Evolutionary conservation across 2,329 filamentous ascomycete species (phyloP).

Genomic region (Calonectria pauciramosa): DNA sequence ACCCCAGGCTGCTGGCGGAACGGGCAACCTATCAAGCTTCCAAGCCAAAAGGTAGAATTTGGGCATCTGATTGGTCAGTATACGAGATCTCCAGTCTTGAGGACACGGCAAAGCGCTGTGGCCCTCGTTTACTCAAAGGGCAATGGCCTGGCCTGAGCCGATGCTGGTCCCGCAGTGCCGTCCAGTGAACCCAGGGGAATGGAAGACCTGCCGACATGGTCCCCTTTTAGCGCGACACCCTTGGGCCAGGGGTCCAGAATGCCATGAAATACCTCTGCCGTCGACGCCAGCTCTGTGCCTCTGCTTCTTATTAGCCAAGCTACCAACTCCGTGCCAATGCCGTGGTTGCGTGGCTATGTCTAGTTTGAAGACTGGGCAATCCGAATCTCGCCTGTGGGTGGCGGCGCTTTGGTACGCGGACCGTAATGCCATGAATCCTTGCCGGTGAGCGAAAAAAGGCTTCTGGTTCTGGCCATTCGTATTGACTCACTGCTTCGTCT

Average conservation of each 20-base stretch:
- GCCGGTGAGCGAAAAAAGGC: conserved; percentile 18
- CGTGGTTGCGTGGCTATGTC: conserved; percentile 19
- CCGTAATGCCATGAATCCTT: conserved; percentile 25
- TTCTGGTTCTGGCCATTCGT: conserved; percentile 25
- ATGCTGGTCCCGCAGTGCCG: conserved; percentile 36
- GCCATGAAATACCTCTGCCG: conserved; percentile 36
- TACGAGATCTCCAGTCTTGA: conserved; percentile 29
- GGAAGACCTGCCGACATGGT: conserved; percentile 35
- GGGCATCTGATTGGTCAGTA: conserved; percentile 28
- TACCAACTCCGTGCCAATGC: conserved; percentile 28
- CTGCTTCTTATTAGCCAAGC: conserved; percentile 20
- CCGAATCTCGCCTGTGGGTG: conserved; percentile 24
- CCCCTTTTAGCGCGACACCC: conserved; percentile 34
- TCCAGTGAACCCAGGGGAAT: conserved; percentile 37
- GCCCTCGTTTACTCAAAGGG: conserved; percentile 37
- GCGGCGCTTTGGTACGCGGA: conserved; percentile 19
- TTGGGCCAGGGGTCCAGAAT: conserved; percentile 26
- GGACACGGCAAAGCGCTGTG: conserved; percentile 31
- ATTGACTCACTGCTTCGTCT: conserved; percentile 23
- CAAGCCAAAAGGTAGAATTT: conserved; percentile 23
- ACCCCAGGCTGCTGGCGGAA: conserved; percentile 38
- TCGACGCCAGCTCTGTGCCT: conserved; percentile 18
- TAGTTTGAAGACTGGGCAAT: conserved; percentile 19
- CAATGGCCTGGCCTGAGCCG: conserved; percentile 31
- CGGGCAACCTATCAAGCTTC: conserved; percentile 26